Evolutionary conservation across 2,329 filamentous ascomycete genomes (phyloP).

Genomic region (Fusarium sp.): DNA sequence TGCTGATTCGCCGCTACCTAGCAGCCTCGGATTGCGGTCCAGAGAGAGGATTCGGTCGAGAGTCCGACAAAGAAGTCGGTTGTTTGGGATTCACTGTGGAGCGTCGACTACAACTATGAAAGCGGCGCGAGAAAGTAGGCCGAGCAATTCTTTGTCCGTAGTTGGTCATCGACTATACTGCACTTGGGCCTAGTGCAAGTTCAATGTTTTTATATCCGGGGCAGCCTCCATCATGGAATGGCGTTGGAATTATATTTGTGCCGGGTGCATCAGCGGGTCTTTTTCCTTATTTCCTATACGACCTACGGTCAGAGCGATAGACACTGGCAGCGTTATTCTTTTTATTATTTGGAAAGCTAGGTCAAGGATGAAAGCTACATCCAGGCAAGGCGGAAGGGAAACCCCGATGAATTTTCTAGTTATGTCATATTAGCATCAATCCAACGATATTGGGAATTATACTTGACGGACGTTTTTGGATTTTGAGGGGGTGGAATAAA

Average conservation of each 20-base stretch:
- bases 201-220: too few relatives aligned
- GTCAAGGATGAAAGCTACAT: slow-evolving; percentile 5
- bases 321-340: slow-evolving; percentile 5
- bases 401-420: slow-evolving; percentile 1
- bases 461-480: too few relatives aligned
- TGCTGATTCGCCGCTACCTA: slow-evolving; percentile 50
- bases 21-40: slow-evolving; percentile 50
- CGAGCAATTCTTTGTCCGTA: background rate
- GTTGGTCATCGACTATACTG: slow-evolving; percentile 9
- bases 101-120: slow-evolving; percentile 71
- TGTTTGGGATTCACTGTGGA: slow-evolving; percentile 76
- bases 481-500: too few relatives aligned
- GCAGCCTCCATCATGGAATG: slow-evolving; percentile 27
- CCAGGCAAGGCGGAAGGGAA: background rate
- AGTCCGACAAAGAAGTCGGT: slow-evolving; percentile 67
- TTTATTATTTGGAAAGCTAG: slow-evolving; percentile 13
- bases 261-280: slow-evolving; percentile 30
- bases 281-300: slow-evolving; percentile 20
- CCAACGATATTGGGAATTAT: background rate
- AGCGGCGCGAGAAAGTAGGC: slow-evolving; percentile 53
- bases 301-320: slow-evolving; percentile 27
- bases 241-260: slow-evolving; percentile 28
- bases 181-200: background rate
- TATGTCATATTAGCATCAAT: slow-evolving; percentile 14
- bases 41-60: slow-evolving; percentile 58